Percentiles rank a stretch among this genome's conserved stretches.
Evolutionary conservation across 495 filamentous ascomycete species (phyloP).

Genomic region (Tuber brumale): DNA sequence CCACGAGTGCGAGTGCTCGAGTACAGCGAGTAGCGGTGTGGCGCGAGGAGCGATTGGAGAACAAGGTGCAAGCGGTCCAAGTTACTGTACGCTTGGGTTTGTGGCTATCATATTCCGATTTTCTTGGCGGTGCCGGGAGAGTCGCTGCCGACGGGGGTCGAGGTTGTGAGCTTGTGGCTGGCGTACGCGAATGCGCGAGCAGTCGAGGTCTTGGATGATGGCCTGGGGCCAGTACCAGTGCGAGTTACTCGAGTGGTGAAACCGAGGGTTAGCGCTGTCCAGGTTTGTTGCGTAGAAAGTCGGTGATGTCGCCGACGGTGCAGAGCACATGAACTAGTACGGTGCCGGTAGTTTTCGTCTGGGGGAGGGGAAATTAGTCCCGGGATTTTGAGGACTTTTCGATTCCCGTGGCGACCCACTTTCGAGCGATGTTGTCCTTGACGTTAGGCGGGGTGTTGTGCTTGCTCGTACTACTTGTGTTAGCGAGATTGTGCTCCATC

Average conservation of each 20-base stretch:
- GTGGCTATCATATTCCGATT: conserved; percentile 35
- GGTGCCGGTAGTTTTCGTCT: conserved; percentile 43
- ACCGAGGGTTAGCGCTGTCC: conserved; percentile 45
- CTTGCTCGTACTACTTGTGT: no score
- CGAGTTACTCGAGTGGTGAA: conserved; percentile 42
- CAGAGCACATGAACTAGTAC: conserved; percentile 43
- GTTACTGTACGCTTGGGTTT: conserved; percentile 42
- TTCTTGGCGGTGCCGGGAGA: conserved; percentile 40
- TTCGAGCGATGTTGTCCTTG: conserved; percentile 49
- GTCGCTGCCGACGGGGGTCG: conserved; percentile 54
- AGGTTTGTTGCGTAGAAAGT: conserved; percentile 50
- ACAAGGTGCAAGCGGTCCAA: conserved; percentile 48
- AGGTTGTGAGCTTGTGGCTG: conserved; percentile 49
- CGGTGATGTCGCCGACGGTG: conserved; percentile 55
- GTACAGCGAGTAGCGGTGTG: conserved; percentile 29
- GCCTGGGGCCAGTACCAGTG: conserved; percentile 44
- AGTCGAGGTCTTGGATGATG: conserved; percentile 51
- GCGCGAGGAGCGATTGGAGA: conserved; percentile 43
- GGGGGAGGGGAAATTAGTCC: conserved; percentile 51
- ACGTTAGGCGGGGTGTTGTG: conserved; percentile 35
- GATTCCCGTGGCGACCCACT: conserved; percentile 53
- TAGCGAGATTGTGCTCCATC: no score
- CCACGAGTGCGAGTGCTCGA: not conserved
- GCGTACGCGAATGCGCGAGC: conserved; percentile 40
- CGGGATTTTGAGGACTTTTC: conserved; percentile 55